phyloP scores from a whole-genome alignment of 2,329 filamentous ascomycete species.

The Microdochium trichocladiopsis region DNA sequence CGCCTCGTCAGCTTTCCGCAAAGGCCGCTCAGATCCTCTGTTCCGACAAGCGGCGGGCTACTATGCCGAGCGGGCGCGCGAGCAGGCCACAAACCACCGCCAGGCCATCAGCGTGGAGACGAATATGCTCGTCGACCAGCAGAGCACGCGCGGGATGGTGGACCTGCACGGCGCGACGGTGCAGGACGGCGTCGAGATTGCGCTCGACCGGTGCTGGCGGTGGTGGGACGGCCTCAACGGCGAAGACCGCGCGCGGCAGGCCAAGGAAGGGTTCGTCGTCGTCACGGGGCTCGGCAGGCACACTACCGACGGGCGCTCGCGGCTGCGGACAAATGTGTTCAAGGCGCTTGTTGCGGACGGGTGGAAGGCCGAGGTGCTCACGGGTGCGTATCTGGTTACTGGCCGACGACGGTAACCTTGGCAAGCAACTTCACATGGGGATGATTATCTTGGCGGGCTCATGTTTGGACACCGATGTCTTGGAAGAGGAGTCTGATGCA shows the following conservation, averaged over 20 bases:
- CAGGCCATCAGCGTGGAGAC: slow-evolving; percentile 58
- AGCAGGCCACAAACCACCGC: slow-evolving; percentile 51
- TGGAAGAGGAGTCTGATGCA: no score
- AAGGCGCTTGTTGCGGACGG: slow-evolving; percentile 69
- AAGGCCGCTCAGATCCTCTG: slow-evolving; percentile 60
- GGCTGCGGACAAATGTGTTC: slow-evolving; percentile 72
- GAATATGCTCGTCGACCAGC: slow-evolving; percentile 59
- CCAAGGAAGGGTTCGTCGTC: slow-evolving; percentile 57
- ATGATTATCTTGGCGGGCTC: neutral
- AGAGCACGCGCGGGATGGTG: slow-evolving; percentile 54
- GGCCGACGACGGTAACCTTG: slow-evolving; percentile 37
- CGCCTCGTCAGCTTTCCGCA: slow-evolving; percentile 33
- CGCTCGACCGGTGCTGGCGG: slow-evolving; percentile 52
- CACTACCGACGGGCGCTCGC: slow-evolving; percentile 67
- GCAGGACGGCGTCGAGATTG: slow-evolving; percentile 73
- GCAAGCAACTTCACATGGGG: neutral
- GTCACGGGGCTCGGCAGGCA: slow-evolving; percentile 79
- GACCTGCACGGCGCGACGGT: slow-evolving; percentile 85
- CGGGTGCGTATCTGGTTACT: slow-evolving; percentile 63
- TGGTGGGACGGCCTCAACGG: slow-evolving; percentile 72
- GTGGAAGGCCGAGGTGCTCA: slow-evolving; percentile 72
- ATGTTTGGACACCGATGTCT: no score
- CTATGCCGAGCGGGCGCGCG: slow-evolving; percentile 65
- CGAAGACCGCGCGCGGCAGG: slow-evolving; percentile 47
- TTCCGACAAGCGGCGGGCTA: slow-evolving; percentile 71